Percentiles rank a stretch among this genome's conserved stretches.
phyloP scores from a whole-genome alignment of 2,329 filamentous ascomycete genomes.

The Metarhizium robertsii region DNA sequence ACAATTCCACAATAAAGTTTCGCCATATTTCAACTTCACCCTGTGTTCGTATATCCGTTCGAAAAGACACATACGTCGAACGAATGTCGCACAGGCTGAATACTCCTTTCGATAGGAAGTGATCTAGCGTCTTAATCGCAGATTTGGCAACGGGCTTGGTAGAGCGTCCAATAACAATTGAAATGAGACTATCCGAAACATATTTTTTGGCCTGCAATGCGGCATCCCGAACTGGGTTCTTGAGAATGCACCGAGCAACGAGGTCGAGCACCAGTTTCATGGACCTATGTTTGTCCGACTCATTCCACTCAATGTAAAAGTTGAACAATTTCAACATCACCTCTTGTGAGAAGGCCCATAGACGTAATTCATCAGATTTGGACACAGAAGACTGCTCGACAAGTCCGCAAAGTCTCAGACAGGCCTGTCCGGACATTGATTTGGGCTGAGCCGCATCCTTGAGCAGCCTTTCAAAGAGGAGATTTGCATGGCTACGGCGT shows the following conservation, averaged over 20 bases:
- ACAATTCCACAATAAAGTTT: conserved; percentile 36
- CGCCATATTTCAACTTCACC: conserved; percentile 34
- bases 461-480: conserved; percentile 39
- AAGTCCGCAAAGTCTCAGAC: conserved; percentile 50
- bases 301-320: conserved; percentile 59
- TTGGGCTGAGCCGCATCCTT: conserved; percentile 41
- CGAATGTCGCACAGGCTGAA: conserved; percentile 38
- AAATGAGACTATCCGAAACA: conserved; percentile 43
- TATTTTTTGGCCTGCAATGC: conserved; percentile 29
- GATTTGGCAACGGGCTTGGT: conserved; percentile 59
- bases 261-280: conserved; percentile 55
- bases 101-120: conserved; percentile 53
- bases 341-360: conserved; percentile 42
- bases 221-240: conserved; percentile 35
- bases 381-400: conserved; percentile 51
- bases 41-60: conserved; percentile 14
- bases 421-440: conserved; percentile 46
- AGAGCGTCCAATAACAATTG: conserved; percentile 50
- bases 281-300: conserved; percentile 54
- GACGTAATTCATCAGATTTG: conserved; percentile 26
- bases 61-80: conserved; percentile 30
- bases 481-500: conserved; percentile 21
- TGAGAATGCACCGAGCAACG: conserved; percentile 38
- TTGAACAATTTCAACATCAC: conserved; percentile 44
- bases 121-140: conserved; percentile 56